Evolutionary conservation across 129 eudicot species (phyloP).

Genomic region (Erigeron canadensis): DNA sequence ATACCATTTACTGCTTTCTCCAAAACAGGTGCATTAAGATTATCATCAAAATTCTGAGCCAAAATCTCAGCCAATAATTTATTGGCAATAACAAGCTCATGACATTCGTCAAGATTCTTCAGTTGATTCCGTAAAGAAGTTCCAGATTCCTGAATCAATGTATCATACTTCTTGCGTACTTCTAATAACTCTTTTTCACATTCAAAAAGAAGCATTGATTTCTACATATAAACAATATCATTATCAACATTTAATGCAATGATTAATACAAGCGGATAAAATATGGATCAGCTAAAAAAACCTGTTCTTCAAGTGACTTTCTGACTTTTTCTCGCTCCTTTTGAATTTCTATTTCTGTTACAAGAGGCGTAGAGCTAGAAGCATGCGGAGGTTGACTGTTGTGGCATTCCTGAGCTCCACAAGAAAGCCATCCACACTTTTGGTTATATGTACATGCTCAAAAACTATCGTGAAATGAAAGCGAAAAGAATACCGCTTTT

Average conservation of each 20-base stretch:
- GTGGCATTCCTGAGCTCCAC: not conserved
- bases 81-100: conserved; percentile 31
- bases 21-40: not conserved
- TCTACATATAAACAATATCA: conserved; percentile 34
- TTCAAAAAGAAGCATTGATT: conserved; percentile 38
- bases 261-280: not conserved
- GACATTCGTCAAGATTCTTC: conserved; percentile 35
- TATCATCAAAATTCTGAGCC: not conserved
- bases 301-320: conserved; percentile 56
- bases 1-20: conserved; percentile 39
- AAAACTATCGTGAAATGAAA: no score
- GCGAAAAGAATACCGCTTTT: not conserved
- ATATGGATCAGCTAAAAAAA: not conserved
- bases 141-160: conserved; percentile 37
- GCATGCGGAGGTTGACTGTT: conserved; percentile 24
- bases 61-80: conserved; percentile 49
- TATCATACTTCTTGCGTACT: conserved; percentile 50
- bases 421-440: not conserved
- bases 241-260: not conserved
- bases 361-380: conserved; percentile 40
- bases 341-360: conserved; percentile 47
- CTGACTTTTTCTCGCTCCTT: conserved; percentile 34
- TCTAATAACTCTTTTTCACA: conserved; percentile 49
- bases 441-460: no score
- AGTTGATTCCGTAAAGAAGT: conserved; percentile 26